Evolutionary conservation across 306 rosid genomes (phyloP).

Genomic region (Sphenostylis stenocarpa): DNA sequence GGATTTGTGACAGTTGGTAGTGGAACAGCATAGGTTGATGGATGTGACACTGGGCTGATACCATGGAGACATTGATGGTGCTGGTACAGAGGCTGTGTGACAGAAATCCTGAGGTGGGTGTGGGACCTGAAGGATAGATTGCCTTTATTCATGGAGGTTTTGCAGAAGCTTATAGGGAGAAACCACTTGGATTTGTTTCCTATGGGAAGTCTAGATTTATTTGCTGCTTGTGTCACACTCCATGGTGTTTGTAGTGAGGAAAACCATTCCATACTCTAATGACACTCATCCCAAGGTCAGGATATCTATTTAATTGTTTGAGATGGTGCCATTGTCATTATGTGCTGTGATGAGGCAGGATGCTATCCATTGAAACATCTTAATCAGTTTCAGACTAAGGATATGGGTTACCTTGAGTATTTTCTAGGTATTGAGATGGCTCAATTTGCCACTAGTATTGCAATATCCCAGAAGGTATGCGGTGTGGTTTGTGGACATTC

Average conservation of each 20-base stretch:
- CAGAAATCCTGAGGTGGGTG: no score
- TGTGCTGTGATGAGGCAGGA: background rate
- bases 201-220: background rate
- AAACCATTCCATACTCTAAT: background rate
- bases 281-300: background rate
- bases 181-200: background rate
- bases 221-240: background rate
- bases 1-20: background rate
- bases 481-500: background rate
- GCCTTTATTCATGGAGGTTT: background rate
- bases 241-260: conserved; percentile 1
- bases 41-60: background rate
- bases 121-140: background rate
- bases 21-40: background rate
- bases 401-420: background rate
- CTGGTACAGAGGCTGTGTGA: background rate
- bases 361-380: background rate
- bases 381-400: background rate
- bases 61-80: background rate
- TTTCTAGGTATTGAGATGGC: background rate
- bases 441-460: background rate
- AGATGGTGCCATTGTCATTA: background rate
- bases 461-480: background rate
- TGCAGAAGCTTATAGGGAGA: background rate
- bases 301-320: background rate